These are phyloP conservation scores for Cercospora brassicicola DNA, from an alignment of 2,329 filamentous ascomycete genomes.

Conservation along the genomic window DNA sequence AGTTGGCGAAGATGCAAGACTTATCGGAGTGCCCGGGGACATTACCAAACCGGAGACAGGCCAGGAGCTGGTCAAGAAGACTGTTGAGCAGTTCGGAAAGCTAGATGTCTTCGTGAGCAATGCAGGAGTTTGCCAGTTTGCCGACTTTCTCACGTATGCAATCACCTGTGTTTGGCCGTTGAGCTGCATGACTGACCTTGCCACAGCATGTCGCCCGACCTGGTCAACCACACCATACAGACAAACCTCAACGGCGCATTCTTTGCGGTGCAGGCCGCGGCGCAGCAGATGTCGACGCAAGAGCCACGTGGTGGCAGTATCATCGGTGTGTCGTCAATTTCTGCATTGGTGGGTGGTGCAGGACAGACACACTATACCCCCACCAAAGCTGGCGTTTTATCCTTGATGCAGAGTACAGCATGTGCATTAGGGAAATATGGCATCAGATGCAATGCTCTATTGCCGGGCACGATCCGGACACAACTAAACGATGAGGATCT, in stretches of 20 bases:
- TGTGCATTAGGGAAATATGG: conserved; percentile 73
- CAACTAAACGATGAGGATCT: conserved; percentile 83
- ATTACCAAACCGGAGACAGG: conserved; percentile 74
- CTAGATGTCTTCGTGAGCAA: conserved; percentile 77
- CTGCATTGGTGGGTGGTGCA: conserved; percentile 74
- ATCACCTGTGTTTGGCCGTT: neutral
- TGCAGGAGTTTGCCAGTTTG: conserved; percentile 84
- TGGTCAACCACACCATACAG: conserved; percentile 69
- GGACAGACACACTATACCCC: conserved; percentile 83
- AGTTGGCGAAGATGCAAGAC: conserved; percentile 37
- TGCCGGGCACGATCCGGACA: conserved; percentile 80
- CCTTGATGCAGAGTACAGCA: conserved; percentile 79
- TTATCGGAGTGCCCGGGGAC: conserved; percentile 74
- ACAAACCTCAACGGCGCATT: conserved; percentile 90
- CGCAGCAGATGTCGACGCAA: conserved; percentile 71
- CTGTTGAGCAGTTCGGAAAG: conserved; percentile 60
- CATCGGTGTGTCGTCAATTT: conserved; percentile 72
- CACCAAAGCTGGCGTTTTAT: conserved; percentile 79
- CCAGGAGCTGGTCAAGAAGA: conserved; percentile 63
- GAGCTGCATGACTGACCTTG: conserved; percentile 8
- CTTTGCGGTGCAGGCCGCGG: conserved; percentile 81
- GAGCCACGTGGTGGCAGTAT: conserved; percentile 71
- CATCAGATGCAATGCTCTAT: conserved; percentile 78
- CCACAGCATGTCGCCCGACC: conserved; percentile 63
- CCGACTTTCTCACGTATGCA: conserved; percentile 71